A percentile compares a stretch with the other conserved stretches of the same genome.
These are phyloP conservation scores for Daedaleopsis sinensis DNA, from an alignment of 768 basidiomycete genomes.

Conservation along the genomic window DNA sequence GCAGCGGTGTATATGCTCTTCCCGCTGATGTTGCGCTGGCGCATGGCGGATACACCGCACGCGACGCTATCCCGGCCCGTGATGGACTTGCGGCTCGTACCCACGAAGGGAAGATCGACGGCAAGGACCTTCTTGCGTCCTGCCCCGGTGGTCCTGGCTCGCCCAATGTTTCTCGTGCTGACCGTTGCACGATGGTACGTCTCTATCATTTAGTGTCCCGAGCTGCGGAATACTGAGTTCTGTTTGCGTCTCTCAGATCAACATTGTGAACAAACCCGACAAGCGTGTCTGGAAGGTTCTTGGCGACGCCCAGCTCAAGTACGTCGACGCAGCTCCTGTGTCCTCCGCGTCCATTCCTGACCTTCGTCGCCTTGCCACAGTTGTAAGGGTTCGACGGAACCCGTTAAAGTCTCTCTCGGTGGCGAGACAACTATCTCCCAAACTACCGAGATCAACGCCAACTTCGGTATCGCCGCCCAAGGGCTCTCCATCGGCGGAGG, in stretches of 20 bases:
- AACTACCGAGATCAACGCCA: slow-evolving; percentile 3
- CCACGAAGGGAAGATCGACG: neutral
- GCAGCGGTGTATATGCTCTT: neutral
- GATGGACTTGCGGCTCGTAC: neutral
- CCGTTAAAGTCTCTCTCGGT: slow-evolving; percentile 5
- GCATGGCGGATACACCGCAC: too few species aligned
- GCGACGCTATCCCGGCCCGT: neutral
- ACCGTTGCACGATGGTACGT: slow-evolving; percentile 15
- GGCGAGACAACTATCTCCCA: slow-evolving; percentile 3
- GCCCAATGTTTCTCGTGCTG: slow-evolving; percentile 4
- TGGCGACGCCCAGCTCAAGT: slow-evolving; percentile 20
- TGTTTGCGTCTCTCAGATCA: slow-evolving; percentile 1
- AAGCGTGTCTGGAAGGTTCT: slow-evolving; percentile 9
- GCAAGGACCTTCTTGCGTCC: slow-evolving; percentile 13
- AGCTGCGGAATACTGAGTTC: neutral
- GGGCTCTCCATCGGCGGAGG: slow-evolving; percentile 14
- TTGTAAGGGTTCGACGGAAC: slow-evolving; percentile 4
- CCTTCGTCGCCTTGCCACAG: neutral
- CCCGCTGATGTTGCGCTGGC: neutral
- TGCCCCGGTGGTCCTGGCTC: slow-evolving; percentile 20
- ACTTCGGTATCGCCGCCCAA: slow-evolving; percentile 5
- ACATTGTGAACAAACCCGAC: slow-evolving; percentile 15
- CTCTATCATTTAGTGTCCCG: neutral
- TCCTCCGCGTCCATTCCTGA: neutral
- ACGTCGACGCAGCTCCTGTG: neutral